phyloP scores from a whole-genome alignment of 75 land plant genomes.

The Chamaecyparis obtusa region DNA sequence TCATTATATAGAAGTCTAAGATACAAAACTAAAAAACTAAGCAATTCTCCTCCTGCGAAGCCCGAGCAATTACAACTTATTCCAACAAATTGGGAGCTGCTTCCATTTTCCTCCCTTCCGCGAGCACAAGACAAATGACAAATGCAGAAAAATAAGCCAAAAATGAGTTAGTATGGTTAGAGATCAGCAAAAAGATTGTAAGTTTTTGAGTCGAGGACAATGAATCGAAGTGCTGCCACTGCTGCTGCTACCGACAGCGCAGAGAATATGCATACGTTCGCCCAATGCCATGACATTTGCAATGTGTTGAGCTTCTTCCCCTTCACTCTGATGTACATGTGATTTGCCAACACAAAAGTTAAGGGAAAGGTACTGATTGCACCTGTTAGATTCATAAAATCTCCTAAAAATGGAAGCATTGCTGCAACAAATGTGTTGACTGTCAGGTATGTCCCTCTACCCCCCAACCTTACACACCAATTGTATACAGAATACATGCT shows the following conservation, averaged over 20 bases:
- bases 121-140: not conserved
- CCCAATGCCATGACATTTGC: conserved; percentile 76
- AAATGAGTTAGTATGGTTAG: not conserved
- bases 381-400: conserved; percentile 79
- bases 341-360: conserved; percentile 74
- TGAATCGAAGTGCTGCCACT: conserved; percentile 59
- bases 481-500: conserved; percentile 32
- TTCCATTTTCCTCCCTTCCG: not conserved
- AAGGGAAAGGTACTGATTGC: conserved; percentile 77
- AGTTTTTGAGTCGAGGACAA: conserved; percentile 55
- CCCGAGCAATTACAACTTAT: no score
- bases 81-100: not conserved
- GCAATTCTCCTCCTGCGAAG: no score
- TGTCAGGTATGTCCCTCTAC: conserved; percentile 61
- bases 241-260: conserved; percentile 46
- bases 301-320: conserved; percentile 28
- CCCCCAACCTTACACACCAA: conserved; percentile 41
- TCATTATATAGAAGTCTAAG: no score
- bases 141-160: not conserved
- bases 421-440: conserved; percentile 69
- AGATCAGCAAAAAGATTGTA: conserved; percentile 75
- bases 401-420: conserved; percentile 73
- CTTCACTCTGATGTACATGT: conserved; percentile 75
- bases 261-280: conserved; percentile 54
- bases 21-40: no score